A percentile compares a stretch with the other conserved stretches of the same genome.
These are phyloP conservation scores for Niebla homalea DNA, from an alignment of 495 filamentous ascomycete genomes.

Conservation along the genomic window DNA sequence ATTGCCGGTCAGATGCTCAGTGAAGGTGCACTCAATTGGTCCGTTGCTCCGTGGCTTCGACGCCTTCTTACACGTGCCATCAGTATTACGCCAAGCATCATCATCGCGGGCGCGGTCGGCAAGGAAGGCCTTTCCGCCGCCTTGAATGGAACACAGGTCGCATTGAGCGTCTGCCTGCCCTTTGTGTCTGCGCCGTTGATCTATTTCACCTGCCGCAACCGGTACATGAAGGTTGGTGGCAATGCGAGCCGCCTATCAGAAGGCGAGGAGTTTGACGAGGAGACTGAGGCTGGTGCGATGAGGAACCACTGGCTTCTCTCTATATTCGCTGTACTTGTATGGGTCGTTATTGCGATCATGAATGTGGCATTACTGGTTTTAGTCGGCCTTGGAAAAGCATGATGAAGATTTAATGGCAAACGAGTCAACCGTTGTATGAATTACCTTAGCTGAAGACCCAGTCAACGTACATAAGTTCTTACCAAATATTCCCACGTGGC, in stretches of 20 bases:
- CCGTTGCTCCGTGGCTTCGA: conserved; percentile 54
- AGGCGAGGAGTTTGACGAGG: conserved; percentile 17
- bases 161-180: conserved; percentile 65
- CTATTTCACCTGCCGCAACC: conserved; percentile 70
- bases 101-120: conserved; percentile 68
- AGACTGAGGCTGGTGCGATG: conserved; percentile 36
- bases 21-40: conserved; percentile 67
- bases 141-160: conserved; percentile 67
- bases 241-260: conserved; percentile 15
- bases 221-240: conserved; percentile 62
- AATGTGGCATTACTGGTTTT: conserved; percentile 61
- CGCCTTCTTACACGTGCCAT: conserved; percentile 58
- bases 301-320: conserved; percentile 47
- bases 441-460: too few species aligned
- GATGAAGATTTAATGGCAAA: background rate
- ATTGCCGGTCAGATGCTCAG: conserved; percentile 76
- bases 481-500: too few species aligned
- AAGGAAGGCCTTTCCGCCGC: conserved; percentile 56
- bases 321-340: conserved; percentile 42
- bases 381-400: conserved; percentile 44
- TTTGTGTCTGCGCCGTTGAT: conserved; percentile 74
- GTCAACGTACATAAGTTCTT: too few species aligned
- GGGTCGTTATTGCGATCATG: conserved; percentile 58
- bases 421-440: too few species aligned
- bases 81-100: conserved; percentile 68